Base-by-base conservation (phyloP, 1,139 yeast species). In the Suhomyces atakaporum region DNA sequence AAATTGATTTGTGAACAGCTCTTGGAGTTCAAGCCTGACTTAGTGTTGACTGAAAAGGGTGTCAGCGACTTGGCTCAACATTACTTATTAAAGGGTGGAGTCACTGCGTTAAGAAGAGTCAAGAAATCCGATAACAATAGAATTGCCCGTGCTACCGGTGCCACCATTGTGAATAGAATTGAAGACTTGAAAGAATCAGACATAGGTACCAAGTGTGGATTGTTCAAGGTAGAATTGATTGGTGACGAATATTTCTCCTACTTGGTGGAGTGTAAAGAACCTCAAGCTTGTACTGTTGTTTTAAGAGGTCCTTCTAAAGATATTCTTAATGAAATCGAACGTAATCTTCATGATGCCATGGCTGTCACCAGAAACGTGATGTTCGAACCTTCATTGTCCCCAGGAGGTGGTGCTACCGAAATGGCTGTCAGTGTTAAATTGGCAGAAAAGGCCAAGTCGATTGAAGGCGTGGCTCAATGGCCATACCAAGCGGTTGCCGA, bases 331-430 rank as follows among this genome's bases (percentile, higher is more conserved):
- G 98, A 94, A 72, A 81, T 94, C 54, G 98, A 94, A 61, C 83
- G 99, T 61, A 94, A 94, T 62, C 75, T 94, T 58, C 97, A 92
- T 60, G 99, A 94, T 64, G 98, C 99, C 32, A 87, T 94, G 96
- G 92, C 97, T 5, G 98, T 92, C 35, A 83, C 98, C 16, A 81
- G 97, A 63, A 94, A 94, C 58, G 97, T 94, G 31, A 79, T 87
- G 75, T 83, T 92, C 53, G 95, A 92, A 61, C 98, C 99, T 34
- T 81, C 94, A 26, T 75, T 92, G 56, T 76, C 96, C 2, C 99
- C 99, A 34, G 99, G 99, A 51, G 99, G 98, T 41, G 98, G 99
- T 56, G 98, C 99, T 34, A 92, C 97, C 15, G 99, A 92, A 66
- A 92, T 94, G 97, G 98, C 98, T 2, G 90, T 94, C 33, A 77